These are phyloP conservation scores for Cephalotrichum gorgonifer DNA, from an alignment of 2,329 filamentous ascomycete species.

Conservation along the genomic window DNA sequence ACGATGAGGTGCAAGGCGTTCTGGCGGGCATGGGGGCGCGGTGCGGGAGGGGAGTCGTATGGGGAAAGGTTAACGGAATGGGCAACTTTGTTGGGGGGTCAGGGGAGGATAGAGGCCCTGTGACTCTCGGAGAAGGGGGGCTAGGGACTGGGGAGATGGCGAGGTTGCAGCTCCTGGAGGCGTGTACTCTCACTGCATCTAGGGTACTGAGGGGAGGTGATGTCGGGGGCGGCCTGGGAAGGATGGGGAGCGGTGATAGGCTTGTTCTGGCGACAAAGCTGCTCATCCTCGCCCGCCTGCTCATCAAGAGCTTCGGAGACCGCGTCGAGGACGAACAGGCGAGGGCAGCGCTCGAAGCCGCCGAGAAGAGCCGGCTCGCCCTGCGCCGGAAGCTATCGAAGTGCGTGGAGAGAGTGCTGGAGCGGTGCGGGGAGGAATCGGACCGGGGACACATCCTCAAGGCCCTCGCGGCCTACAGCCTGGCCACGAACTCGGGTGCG, in stretches of 20 bases:
- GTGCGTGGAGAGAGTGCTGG: constrained; percentile 59
- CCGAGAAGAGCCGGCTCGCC: constrained; percentile 52
- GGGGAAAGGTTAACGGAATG: constrained; percentile 52
- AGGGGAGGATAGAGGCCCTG: constrained; percentile 12
- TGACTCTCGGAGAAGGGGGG: constrained; percentile 16
- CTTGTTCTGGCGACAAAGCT: constrained; percentile 57
- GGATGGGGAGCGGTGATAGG: constrained; percentile 31
- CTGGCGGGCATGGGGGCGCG: constrained; percentile 63
- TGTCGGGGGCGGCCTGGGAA: constrained; percentile 10
- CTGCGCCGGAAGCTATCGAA: constrained; percentile 54
- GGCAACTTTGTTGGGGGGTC: constrained; percentile 30
- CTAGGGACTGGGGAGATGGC: constrained; percentile 24
- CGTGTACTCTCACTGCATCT: constrained; percentile 37
- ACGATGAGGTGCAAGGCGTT: constrained; percentile 61
- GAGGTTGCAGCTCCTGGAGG: constrained; percentile 37
- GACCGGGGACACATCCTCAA: constrained; percentile 51
- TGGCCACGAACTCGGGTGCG: constrained; percentile 70
- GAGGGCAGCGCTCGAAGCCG: constrained; percentile 38
- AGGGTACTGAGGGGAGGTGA: constrained; percentile 34
- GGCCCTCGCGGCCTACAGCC: constrained; percentile 69
- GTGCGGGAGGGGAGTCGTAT: constrained; percentile 65
- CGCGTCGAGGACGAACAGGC: constrained; percentile 18
- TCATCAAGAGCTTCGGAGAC: constrained; percentile 63
- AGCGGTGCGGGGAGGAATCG: constrained; percentile 44
- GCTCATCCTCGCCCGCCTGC: constrained; percentile 62